Evolutionary conservation across 352 stramenopile genomes (phyloP).

Genomic region (Phytophthora cajani): DNA sequence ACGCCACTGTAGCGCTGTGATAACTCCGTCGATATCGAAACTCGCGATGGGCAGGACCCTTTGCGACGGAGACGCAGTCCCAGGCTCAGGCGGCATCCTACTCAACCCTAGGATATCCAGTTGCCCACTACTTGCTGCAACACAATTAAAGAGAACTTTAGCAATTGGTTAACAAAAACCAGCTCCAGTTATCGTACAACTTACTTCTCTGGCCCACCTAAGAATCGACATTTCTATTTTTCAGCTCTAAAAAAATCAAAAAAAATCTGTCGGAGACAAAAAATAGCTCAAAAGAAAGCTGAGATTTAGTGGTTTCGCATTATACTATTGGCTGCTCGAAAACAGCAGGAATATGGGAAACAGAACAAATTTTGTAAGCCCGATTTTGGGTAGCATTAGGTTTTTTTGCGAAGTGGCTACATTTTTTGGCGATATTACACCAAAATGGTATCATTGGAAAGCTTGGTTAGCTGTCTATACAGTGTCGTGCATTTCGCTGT

Average conservation of each 20-base stretch:
- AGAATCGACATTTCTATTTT: too few species aligned
- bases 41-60: constrained; percentile 12
- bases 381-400: too few species aligned
- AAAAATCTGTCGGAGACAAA: too few species aligned
- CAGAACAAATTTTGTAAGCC: too few species aligned
- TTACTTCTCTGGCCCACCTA: constrained; percentile 9
- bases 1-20: constrained; percentile 46
- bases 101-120: constrained; percentile 31
- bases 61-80: constrained; percentile 10
- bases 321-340: too few species aligned
- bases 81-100: background rate
- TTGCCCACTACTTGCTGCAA: constrained; percentile 33
- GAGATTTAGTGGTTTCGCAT: too few species aligned
- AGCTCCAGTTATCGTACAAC: background rate
- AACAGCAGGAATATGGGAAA: too few species aligned
- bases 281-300: too few species aligned
- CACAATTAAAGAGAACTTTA: background rate
- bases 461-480: background rate
- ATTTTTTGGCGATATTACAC: too few species aligned
- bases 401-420: too few species aligned
- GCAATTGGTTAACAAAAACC: background rate
- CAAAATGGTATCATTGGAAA: background rate
- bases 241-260: too few species aligned
- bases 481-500: too few species aligned
- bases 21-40: constrained; percentile 18